phyloP scores from a whole-genome alignment of 768 basidiomycete species.

The Erythrobasidium yunnanense region DNA sequence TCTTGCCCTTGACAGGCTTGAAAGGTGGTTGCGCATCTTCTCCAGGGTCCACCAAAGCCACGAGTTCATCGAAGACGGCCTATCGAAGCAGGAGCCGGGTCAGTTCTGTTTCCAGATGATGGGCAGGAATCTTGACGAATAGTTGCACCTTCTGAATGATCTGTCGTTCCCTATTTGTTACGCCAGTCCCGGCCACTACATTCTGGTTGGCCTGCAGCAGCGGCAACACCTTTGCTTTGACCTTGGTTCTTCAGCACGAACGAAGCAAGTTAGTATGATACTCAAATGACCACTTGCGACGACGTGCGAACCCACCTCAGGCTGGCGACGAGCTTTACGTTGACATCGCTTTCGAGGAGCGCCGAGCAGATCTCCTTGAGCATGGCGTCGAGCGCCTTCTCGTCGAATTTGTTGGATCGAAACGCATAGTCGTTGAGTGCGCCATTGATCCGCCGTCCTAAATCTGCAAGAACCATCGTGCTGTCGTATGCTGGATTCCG shows the following conservation, averaged over 20 bases:
- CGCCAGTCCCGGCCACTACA: slow-evolving; percentile 53
- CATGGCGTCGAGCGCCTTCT: slow-evolving; percentile 78
- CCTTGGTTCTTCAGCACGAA: slow-evolving; percentile 52
- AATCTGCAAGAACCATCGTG: slow-evolving; percentile 84
- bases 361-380: slow-evolving; percentile 76
- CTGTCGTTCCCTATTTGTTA: slow-evolving; percentile 56
- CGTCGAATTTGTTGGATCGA: not conserved
- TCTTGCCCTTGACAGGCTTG: slow-evolving; percentile 87
- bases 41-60: slow-evolving; percentile 85
- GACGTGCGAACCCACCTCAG: slow-evolving; percentile 49
- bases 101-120: not conserved
- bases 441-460: slow-evolving; percentile 84
- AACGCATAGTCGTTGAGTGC: slow-evolving; percentile 74
- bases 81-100: slow-evolving; percentile 40
- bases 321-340: slow-evolving; percentile 85
- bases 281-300: too few relatives aligned
- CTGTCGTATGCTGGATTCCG: not conserved
- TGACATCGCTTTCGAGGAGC: slow-evolving; percentile 90
- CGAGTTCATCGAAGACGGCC: slow-evolving; percentile 95
- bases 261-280: too few relatives aligned
- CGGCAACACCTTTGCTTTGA: slow-evolving; percentile 79
- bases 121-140: not conserved
- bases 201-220: slow-evolving; percentile 51
- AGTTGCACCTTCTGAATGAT: slow-evolving; percentile 73
- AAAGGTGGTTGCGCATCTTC: slow-evolving; percentile 62